Base-by-base conservation (phyloP, 306 rosid species). In the Begonia loranthoides region DNA sequence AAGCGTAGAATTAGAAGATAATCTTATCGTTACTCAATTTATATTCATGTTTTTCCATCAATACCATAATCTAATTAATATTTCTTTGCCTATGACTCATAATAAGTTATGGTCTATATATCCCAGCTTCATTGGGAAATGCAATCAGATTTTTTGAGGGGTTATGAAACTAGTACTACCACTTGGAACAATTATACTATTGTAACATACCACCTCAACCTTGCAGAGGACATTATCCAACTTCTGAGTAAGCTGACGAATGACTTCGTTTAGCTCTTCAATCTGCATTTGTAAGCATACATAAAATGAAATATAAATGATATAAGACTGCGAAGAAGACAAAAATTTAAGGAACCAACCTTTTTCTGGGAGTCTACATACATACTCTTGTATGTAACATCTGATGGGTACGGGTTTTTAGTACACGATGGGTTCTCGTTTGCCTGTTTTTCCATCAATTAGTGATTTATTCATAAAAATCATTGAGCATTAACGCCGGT, bases 291-390 rank as follows among this genome's bases (percentile, higher is more conserved):
- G 41, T 41, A 34, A 33, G 45, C 43, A 52, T 24, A 51, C 10
- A 15, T 28, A 28, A 28, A 28, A 28, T 28, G 9, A 28, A 28
- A 28, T 7, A 28, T 28, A 7, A 28, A 4, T 28, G 1, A 28
- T 11, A 60, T 28, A 40, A 28, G n/a, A 60, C 17, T 60, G 10
- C 13, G 41, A 50, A 14, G 50, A 50, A 15, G 57, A 14, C 22
- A 51, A 6, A 15, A n/a, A 41, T 10, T n/a, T 11, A 4, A 9
- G 17, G 19, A 28, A 28, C 36, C 5, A 15, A 61, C 66, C 58
- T 61, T 52, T 33, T 61, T 52, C 45, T 51, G 66, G 43, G 66
- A 61, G 21, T 39, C 52, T 44, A 61, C 44, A 44, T 52, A 61
- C 58, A 61, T 22, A 51, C 45, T 61, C 45, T 61, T 61, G 46